Conservation (phyloP, 2,329 filamentous ascomycete genomes). For the Hypoxylon sp. region DNA sequence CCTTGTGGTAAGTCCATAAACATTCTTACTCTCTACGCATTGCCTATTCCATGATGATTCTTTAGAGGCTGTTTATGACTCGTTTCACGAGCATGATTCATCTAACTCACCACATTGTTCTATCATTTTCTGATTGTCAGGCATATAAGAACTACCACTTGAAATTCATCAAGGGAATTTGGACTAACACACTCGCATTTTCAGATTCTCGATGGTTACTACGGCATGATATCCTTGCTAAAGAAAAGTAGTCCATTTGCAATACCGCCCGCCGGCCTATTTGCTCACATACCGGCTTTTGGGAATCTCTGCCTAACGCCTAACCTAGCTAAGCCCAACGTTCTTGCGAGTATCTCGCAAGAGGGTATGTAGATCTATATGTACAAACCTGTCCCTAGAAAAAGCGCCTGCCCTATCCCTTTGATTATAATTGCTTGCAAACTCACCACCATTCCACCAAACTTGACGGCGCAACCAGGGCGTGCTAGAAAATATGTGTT, state of each 20-base stretch:
- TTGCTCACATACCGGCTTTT: constrained; percentile 17
- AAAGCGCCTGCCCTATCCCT: constrained; percentile 14
- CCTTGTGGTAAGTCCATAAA: constrained; percentile 42
- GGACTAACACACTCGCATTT: constrained; percentile 29
- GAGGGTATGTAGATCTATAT: constrained; percentile 30
- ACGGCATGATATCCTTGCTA: constrained; percentile 7
- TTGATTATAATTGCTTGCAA: neutral
- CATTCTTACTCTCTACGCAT: neutral
- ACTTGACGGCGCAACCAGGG: neutral
- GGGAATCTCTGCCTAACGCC: constrained; percentile 31
- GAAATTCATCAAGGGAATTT: neutral
- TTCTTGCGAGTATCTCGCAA: constrained; percentile 9
- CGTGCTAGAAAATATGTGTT: neutral
- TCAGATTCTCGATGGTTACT: constrained; percentile 17
- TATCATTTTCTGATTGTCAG: constrained; percentile 52
- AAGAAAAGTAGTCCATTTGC: constrained; percentile 11
- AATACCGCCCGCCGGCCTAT: constrained; percentile 5
- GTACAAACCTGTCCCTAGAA: constrained; percentile 14
- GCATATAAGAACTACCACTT: constrained; percentile 1
- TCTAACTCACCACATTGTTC: constrained; percentile 55
- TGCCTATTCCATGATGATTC: constrained; percentile 52
- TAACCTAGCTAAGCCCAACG: constrained; percentile 16
- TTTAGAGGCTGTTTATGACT: constrained; percentile 59
- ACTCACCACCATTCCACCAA: neutral
- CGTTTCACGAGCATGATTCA: constrained; percentile 55